phyloP scores from a whole-genome alignment of 2,329 filamentous ascomycete genomes.

The Sarocladium kiliense region DNA sequence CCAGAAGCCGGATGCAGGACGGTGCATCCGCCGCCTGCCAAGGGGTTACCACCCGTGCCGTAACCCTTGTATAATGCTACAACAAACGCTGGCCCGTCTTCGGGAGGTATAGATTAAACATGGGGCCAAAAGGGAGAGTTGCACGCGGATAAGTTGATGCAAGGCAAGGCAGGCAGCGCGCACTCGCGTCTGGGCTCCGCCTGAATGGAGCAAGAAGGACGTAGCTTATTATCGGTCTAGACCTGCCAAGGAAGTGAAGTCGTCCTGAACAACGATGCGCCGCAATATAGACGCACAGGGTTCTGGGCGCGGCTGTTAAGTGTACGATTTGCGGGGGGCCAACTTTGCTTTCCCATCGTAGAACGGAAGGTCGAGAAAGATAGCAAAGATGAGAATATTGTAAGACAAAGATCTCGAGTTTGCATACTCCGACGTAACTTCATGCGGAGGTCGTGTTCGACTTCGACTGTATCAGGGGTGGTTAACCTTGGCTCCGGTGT shows the following conservation, averaged over 20 bases:
- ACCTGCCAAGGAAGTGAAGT: not conserved
- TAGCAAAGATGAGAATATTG: not conserved
- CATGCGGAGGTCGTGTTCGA: not conserved
- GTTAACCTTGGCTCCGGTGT: not conserved
- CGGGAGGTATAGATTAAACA: not conserved
- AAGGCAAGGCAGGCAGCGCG: not conserved
- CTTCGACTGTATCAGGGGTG: not conserved
- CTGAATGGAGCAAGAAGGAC: not conserved
- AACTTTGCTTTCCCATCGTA: not conserved
- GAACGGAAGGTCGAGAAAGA: not conserved
- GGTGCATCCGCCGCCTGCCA: not conserved
- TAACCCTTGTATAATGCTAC: not conserved
- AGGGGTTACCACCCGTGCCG: not conserved
- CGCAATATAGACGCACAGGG: constrained; percentile 1
- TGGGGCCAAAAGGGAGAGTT: not conserved
- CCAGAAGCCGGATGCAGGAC: constrained; percentile 1
- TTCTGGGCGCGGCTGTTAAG: not conserved
- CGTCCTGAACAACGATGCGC: not conserved
- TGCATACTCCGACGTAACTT: not conserved
- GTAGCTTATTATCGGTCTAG: not conserved
- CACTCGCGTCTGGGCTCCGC: not conserved
- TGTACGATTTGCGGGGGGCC: not conserved
- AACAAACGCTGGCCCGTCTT: not conserved
- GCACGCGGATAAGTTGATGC: not conserved
- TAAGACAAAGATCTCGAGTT: not conserved